Evolutionary conservation across 2,329 filamentous ascomycete genomes (phyloP).

Genomic region (Tolypocladium guangdongense): DNA sequence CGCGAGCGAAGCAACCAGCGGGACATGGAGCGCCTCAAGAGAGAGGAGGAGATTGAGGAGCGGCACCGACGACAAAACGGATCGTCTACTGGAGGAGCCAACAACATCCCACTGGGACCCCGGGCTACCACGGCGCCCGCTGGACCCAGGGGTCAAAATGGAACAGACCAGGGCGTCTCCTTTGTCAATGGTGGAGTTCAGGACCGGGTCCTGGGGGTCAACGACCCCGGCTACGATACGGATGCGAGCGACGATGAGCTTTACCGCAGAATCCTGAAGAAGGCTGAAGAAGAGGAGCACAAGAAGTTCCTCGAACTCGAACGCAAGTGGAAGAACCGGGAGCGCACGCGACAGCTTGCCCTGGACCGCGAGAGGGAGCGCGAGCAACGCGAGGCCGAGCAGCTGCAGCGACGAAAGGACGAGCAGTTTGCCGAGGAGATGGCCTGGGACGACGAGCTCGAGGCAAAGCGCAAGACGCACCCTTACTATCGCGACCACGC

Average conservation of each 20-base stretch:
- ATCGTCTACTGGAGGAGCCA: slow-evolving; percentile 49
- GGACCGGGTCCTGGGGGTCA: slow-evolving; percentile 45
- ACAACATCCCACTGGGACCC: slow-evolving; percentile 31
- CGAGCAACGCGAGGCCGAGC: slow-evolving; percentile 63
- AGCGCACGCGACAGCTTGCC: slow-evolving; percentile 72
- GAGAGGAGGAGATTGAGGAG: slow-evolving; percentile 88
- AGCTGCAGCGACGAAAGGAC: slow-evolving; percentile 54
- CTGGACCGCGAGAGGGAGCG: slow-evolving; percentile 75
- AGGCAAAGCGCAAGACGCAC: slow-evolving; percentile 59
- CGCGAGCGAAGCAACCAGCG: slow-evolving; percentile 80
- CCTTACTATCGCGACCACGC: slow-evolving; percentile 83
- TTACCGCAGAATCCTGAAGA: slow-evolving; percentile 58
- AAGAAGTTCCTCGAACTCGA: slow-evolving; percentile 78
- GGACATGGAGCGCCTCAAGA: slow-evolving; percentile 75
- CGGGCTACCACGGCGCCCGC: slow-evolving; percentile 52
- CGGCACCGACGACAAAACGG: slow-evolving; percentile 67
- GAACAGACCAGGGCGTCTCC: slow-evolving; percentile 41
- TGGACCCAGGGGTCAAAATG: slow-evolving; percentile 54
- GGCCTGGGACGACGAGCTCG: slow-evolving; percentile 86
- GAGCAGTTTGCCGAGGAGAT: slow-evolving; percentile 52
- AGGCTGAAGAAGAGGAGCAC: slow-evolving; percentile 64
- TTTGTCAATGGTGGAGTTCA: slow-evolving; percentile 74
- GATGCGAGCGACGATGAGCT: slow-evolving; percentile 82
- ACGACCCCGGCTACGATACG: slow-evolving; percentile 73
- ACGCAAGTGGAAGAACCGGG: slow-evolving; percentile 81